These are phyloP conservation scores for Botrytis pseudocinerea DNA, from an alignment of 2,329 filamentous ascomycete genomes.

Conservation along the genomic window DNA sequence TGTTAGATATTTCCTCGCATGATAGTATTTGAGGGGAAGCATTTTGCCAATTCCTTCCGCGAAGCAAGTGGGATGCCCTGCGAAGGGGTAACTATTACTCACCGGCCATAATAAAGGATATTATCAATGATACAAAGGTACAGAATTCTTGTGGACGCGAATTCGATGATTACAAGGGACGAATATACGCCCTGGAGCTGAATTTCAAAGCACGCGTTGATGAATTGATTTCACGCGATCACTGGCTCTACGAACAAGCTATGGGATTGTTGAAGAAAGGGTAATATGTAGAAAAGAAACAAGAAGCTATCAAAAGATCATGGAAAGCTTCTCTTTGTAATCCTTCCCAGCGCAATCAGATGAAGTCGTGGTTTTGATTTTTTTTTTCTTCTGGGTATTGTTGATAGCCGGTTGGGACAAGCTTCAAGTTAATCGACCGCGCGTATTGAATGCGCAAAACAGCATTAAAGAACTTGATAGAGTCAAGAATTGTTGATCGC, in stretches of 20 bases:
- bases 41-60: slow-evolving; percentile 9
- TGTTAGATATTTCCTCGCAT: slow-evolving; percentile 31
- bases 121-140: slow-evolving; percentile 32
- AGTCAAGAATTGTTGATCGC: neutral
- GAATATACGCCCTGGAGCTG: slow-evolving; percentile 28
- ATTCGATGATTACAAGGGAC: slow-evolving; percentile 35
- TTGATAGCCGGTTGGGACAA: neutral
- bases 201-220: slow-evolving; percentile 38
- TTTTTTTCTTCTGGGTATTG: neutral
- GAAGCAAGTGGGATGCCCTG: slow-evolving; percentile 4
- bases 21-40: neutral
- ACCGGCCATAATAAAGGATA: slow-evolving; percentile 54
- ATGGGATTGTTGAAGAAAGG: slow-evolving; percentile 29
- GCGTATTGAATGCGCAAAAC: neutral
- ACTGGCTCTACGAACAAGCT: slow-evolving; percentile 41
- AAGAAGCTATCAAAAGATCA: slow-evolving; percentile 12
- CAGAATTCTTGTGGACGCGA: slow-evolving; percentile 32
- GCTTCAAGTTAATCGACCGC: slow-evolving; percentile 1
- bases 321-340: slow-evolving; percentile 16
- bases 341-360: neutral
- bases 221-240: slow-evolving; percentile 38
- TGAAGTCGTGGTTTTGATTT: slow-evolving; percentile 9
- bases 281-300: slow-evolving; percentile 9
- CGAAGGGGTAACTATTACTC: slow-evolving; percentile 46
- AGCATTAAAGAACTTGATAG: neutral